These are phyloP conservation scores for Escallonia herrerae DNA, from an alignment of 129 eudicot genomes.

Conservation along the genomic window DNA sequence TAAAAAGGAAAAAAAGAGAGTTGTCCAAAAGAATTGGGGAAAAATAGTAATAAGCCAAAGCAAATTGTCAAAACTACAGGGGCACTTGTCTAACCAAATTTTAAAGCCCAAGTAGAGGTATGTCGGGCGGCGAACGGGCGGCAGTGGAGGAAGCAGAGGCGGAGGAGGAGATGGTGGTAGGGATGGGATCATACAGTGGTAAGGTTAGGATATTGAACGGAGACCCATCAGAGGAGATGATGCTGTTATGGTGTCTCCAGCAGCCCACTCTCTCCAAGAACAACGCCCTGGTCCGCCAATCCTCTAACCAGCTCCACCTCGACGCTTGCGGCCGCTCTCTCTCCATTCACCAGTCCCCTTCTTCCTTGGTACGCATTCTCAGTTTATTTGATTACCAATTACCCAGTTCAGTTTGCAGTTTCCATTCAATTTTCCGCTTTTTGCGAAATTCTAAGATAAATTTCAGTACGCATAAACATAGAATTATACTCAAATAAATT, in stretches of 20 bases:
- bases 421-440: too few species aligned
- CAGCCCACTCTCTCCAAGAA: conserved; percentile 69
- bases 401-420: too few species aligned
- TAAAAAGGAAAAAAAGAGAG: too few species aligned
- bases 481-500: too few species aligned
- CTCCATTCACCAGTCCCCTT: conserved; percentile 83
- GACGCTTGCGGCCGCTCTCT: conserved; percentile 89
- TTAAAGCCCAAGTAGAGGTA: too few species aligned
- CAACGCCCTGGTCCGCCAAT: conserved; percentile 66
- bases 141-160: neutral
- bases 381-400: neutral
- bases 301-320: conserved; percentile 55
- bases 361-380: conserved; percentile 45
- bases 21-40: too few species aligned
- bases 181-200: conserved; percentile 60
- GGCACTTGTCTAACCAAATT: too few species aligned
- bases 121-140: neutral
- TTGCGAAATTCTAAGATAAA: too few species aligned
- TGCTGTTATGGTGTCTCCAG: conserved; percentile 87
- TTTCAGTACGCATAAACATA: too few species aligned
- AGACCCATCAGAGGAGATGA: conserved; percentile 57
- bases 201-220: conserved; percentile 40
- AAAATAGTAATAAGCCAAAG: too few species aligned
- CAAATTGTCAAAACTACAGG: too few species aligned
- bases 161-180: conserved; percentile 18